A percentile compares a stretch with the other conserved stretches of the same genome.
These are phyloP conservation scores for Naganishia sp. DNA, from an alignment of 1,284 basidiomycete species.

Conservation along the genomic window DNA sequence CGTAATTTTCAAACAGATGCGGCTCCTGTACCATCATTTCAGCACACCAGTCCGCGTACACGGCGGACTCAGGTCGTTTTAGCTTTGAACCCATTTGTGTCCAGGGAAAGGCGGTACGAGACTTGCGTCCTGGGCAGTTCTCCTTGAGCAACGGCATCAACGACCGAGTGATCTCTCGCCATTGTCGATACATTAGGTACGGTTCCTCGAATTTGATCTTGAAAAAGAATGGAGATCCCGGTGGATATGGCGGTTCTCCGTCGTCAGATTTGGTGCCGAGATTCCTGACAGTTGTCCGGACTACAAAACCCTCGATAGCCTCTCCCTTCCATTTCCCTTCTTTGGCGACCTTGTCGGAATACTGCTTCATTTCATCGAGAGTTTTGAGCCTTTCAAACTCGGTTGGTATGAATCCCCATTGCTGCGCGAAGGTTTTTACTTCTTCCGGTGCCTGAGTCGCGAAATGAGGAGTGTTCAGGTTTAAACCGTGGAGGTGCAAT, in stretches of 20 bases:
- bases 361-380: constrained; percentile 69
- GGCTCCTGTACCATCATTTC: constrained; percentile 67
- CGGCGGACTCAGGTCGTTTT: constrained; percentile 51
- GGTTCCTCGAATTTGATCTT: constrained; percentile 99
- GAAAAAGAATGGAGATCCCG: constrained; percentile 92
- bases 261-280: constrained; percentile 20
- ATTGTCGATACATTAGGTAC: constrained; percentile 97
- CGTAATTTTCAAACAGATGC: constrained; percentile 66
- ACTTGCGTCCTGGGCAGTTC: constrained; percentile 25
- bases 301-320: constrained; percentile 93
- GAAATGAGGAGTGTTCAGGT: constrained; percentile 71
- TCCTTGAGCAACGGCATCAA: constrained; percentile 59
- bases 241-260: constrained; percentile 64
- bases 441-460: constrained; percentile 67
- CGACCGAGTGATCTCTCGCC: constrained; percentile 87
- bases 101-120: constrained; percentile 42
- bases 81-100: constrained; percentile 44
- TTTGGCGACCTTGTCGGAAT: constrained; percentile 69
- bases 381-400: constrained; percentile 63
- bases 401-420: constrained; percentile 92
- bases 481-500: constrained; percentile 91
- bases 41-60: constrained; percentile 55
- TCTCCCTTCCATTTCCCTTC: constrained; percentile 79
- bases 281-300: constrained; percentile 68
- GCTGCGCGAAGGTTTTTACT: constrained; percentile 77